These are phyloP conservation scores for Penicillium egyptiacum DNA, from an alignment of 495 filamentous ascomycete species.

Conservation along the genomic window DNA sequence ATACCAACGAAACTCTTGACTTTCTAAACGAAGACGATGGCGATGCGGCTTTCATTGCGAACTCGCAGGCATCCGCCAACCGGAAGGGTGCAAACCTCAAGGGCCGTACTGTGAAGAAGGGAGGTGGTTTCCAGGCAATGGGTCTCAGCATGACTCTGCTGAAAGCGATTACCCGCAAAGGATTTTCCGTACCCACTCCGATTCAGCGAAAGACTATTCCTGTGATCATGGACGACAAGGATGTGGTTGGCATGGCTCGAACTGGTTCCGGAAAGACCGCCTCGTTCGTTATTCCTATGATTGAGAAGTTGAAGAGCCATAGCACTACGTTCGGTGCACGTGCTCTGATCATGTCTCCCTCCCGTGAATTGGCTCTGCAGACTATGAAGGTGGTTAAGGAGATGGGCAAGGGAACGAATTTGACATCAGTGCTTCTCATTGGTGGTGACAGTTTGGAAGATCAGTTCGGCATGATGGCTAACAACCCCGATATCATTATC, in stretches of 20 bases:
- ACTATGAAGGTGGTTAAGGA: slow-evolving; percentile 96
- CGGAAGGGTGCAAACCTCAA: slow-evolving; percentile 80
- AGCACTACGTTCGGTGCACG: slow-evolving; percentile 80
- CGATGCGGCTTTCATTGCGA: slow-evolving; percentile 87
- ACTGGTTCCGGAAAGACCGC: slow-evolving; percentile 97
- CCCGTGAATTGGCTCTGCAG: slow-evolving; percentile 88
- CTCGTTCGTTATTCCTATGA: slow-evolving; percentile 97
- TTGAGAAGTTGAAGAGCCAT: slow-evolving; percentile 89
- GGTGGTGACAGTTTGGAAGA: slow-evolving; percentile 96
- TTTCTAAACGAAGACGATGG: slow-evolving; percentile 57
- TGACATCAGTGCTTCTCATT: slow-evolving; percentile 84
- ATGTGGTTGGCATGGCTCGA: slow-evolving; percentile 96
- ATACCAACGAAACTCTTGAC: slow-evolving; percentile 43
- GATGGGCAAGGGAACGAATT: slow-evolving; percentile 82
- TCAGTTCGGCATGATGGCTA: slow-evolving; percentile 88
- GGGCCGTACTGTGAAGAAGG: slow-evolving; percentile 84
- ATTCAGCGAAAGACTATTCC: slow-evolving; percentile 98
- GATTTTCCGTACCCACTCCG: slow-evolving; percentile 91
- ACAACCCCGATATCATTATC: slow-evolving; percentile 94
- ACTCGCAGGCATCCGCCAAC: slow-evolving; percentile 78
- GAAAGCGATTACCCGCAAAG: slow-evolving; percentile 87
- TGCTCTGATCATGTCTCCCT: slow-evolving; percentile 85
- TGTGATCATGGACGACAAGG: slow-evolving; percentile 78
- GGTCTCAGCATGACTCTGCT: slow-evolving; percentile 80
- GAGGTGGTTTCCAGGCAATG: slow-evolving; percentile 96